Base-by-base conservation (phyloP, 164 flowering plant genomes). In the Kingdonia uniflora region DNA sequence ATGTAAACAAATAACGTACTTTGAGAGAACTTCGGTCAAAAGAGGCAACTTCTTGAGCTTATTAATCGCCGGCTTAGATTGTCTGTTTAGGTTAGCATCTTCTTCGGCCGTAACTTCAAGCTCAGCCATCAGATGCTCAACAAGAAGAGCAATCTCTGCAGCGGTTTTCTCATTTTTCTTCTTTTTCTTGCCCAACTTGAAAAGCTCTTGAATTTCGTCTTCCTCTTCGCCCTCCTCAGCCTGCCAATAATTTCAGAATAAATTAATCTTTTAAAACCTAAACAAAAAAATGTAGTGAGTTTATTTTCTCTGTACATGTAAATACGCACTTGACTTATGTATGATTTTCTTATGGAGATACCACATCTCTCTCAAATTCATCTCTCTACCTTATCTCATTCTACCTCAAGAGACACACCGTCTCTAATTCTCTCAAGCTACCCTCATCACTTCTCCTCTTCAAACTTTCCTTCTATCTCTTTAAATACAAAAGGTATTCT, bases 21-120 rank as follows among this genome's bases (percentile, higher is more conserved):
- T 94, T 48, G 95, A 78, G 39, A 94, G 88, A 56, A 85, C 96
- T 17, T 87, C 97, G 8, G 79, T 83, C 24, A 94, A 84, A 65
- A 94, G 84, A 40, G 95, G 85, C 62, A 94, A 68, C 76, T 89
- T 94, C 70, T 74, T 86, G n/a, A 89, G 86, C 65, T 94, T 94
- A 65, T 84, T 86, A 38, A 94, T 63, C 5, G 99, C 99, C 59
- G 97, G 99, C 68, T 80, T 82, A 12, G 76, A 75, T 66, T 81
- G 81, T 51, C 82, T 71, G 67, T 94, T 94, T 22, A 94, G 71
- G 11, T 76, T 82, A 2, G 90, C 90, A 72, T 94, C 99, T 71
- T 80, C 96, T 76, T 94, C 99, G 52, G 90, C 96, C 2, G 84
- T 75, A 43, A 89, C 82, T 74, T 94, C 99, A 49, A 94, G 90